A percentile compares a stretch with the other conserved stretches of the same genome.
phyloP scores from a whole-genome alignment of 495 filamentous ascomycete species.

The Pseudotulostoma volvatum region DNA sequence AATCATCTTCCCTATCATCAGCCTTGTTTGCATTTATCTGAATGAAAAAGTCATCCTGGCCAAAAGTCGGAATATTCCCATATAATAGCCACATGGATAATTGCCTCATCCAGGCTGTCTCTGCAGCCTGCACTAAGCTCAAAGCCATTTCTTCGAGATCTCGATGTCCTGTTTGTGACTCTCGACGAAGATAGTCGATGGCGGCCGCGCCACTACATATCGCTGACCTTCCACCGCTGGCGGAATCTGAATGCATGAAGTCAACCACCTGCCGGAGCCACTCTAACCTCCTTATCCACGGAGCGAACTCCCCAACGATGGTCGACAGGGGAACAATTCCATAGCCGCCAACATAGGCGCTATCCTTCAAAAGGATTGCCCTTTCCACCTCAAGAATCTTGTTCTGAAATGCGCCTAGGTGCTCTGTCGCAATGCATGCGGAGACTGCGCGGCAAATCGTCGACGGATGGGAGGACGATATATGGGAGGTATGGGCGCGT shows the following conservation, averaged over 20 bases:
- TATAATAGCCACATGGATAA: conserved; percentile 80
- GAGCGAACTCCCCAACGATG: conserved; percentile 65
- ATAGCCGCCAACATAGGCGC: conserved; percentile 66
- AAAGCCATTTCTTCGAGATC: conserved; percentile 64
- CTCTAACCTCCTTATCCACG: conserved; percentile 67
- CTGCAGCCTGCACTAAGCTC: conserved; percentile 56
- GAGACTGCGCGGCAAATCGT: conserved; percentile 81
- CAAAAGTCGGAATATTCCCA: conserved; percentile 60
- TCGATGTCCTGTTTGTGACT: conserved; percentile 73
- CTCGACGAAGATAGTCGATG: conserved; percentile 56
- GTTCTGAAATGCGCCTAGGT: conserved; percentile 63
- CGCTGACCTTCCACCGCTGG: conserved; percentile 9
- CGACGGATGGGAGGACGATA: conserved; percentile 54
- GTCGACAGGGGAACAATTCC: conserved; percentile 81
- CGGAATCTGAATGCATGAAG: conserved; percentile 38
- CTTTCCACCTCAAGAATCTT: conserved; percentile 75
- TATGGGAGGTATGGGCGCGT: conserved; percentile 40
- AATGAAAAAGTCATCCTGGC: conserved; percentile 69
- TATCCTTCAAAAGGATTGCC: conserved; percentile 53
- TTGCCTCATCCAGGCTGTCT: conserved; percentile 83
- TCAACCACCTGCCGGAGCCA: conserved; percentile 65
- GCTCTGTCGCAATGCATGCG: conserved; percentile 50
- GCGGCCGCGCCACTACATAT: conserved; percentile 46
- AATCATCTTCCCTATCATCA: conserved; percentile 22
- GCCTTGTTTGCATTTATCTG: conserved; percentile 21